Base-by-base conservation (phyloP, 495 filamentous ascomycete species). In the Alectoria sarmentosa region DNA sequence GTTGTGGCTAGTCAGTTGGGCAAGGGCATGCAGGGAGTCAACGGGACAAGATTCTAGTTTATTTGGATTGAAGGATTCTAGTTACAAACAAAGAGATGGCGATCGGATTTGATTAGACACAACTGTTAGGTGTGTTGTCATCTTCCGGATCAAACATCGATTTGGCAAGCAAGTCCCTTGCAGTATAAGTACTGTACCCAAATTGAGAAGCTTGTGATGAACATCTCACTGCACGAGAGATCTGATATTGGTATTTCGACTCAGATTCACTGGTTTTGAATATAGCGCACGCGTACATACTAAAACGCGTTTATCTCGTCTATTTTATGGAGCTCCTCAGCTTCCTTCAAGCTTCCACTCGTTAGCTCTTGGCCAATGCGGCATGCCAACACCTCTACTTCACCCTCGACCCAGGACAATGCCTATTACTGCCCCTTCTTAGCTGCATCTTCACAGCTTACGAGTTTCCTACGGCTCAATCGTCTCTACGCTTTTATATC, bases 1-100 rank as follows among this genome's bases (percentile, higher is more conserved):
- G 82, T 88, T 21, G 86, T 90, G 60, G 90, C 90, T 36, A 84
- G 85, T 68, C 83, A 88, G 70, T 75, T 92, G 32, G 90, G 90
- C 8, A 79, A 84, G 68, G 71, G 71, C 0, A 71, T 73, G 37
- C 64, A 74, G 55, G 74, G 74, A 39, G 80, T 82, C 3, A 82
- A 82, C 68, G 80, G 80, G 38, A 78, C 79, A 23, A 73, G 76
- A 62, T 73, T 72, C 62, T 74, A 65, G 28, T 49, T 10, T 37
- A 52, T 17, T 17, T 13, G 26, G 9, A 23, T 23, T 21, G 2
- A 39, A 10, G 34, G 26, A 39, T 23, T 39, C 36, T 39, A 14
- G 19, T 28, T 11, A 49, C 1, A 42, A 3, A 48, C n/a, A 58
- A 36, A n/a, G 32, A 14, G 30, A 58, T 0, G 34, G 26, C 48